Evolutionary conservation across 345 rosid species (phyloP).

Genomic region (Sisymbrium altissimum): DNA sequence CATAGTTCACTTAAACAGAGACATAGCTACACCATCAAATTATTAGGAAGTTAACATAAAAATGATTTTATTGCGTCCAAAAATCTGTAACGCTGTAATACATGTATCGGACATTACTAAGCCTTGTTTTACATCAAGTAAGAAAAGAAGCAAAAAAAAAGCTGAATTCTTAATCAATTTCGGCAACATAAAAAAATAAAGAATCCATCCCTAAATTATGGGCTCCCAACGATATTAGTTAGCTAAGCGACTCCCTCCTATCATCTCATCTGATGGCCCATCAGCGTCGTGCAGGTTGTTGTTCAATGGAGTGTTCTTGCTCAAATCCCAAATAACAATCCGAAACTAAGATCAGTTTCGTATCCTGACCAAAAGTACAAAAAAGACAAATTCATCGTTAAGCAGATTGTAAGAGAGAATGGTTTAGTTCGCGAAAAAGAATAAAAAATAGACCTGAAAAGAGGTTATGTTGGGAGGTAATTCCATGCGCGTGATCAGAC

Average conservation of each 20-base stretch:
- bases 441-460: slow-evolving; percentile 47
- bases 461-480: slow-evolving; percentile 52
- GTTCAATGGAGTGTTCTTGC: slow-evolving; percentile 69
- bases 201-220: neutral
- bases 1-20: neutral
- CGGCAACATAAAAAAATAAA: neutral
- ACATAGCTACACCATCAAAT: neutral
- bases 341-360: slow-evolving; percentile 68
- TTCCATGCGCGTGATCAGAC: slow-evolving; percentile 64
- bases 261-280: slow-evolving; percentile 12
- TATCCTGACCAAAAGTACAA: slow-evolving; percentile 46
- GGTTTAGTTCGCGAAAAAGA: neutral
- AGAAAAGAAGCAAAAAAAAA: neutral
- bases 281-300: slow-evolving; percentile 39
- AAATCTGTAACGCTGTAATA: neutral
- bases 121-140: neutral
- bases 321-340: slow-evolving; percentile 93
- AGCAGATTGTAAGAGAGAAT: neutral
- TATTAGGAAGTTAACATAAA: neutral
- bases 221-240: too few relatives aligned
- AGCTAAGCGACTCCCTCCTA: neutral
- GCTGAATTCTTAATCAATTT: neutral
- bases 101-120: neutral
- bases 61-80: neutral
- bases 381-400: neutral